phyloP scores from a whole-genome alignment of 306 rosid species.

The Vicia faba region DNA sequence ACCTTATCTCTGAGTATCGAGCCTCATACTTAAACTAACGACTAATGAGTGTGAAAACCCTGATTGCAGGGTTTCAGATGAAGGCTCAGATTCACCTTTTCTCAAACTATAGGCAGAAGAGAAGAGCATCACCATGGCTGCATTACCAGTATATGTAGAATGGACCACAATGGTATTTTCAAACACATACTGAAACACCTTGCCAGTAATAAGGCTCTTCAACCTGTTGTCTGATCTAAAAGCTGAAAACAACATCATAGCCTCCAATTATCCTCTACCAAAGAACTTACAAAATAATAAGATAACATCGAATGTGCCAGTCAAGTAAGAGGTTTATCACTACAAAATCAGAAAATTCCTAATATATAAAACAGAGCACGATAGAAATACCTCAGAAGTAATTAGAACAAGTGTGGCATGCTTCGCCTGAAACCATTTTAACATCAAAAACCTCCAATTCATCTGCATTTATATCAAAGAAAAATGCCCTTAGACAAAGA shows the following conservation, averaged over 20 bases:
- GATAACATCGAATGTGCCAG: background rate
- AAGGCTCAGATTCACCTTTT: conserved; percentile 38
- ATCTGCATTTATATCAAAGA: background rate
- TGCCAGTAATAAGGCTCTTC: conserved; percentile 22
- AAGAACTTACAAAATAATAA: background rate
- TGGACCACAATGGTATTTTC: background rate
- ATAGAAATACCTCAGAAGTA: conserved; percentile 1
- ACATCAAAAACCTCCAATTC: background rate
- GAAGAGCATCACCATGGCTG: conserved; percentile 35
- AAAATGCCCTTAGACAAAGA: background rate
- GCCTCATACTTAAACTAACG: conserved; percentile 44
- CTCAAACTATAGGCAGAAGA: conserved; percentile 3
- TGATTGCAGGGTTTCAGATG: background rate
- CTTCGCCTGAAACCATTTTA: background rate
- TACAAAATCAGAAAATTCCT: background rate
- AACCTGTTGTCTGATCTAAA: conserved; percentile 27
- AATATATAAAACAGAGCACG: background rate
- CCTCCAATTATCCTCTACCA: conserved; percentile 4
- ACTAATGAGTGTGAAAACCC: conserved; percentile 15
- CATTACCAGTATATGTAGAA: conserved; percentile 26
- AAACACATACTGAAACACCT: conserved; percentile 33
- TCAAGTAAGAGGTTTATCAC: background rate
- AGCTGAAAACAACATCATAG: conserved; percentile 34
- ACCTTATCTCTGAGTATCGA: conserved; percentile 17
- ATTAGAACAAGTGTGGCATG: background rate